Base-by-base conservation (phyloP, 78 protist species). In the Dictyostelium capitatum region DNA sequence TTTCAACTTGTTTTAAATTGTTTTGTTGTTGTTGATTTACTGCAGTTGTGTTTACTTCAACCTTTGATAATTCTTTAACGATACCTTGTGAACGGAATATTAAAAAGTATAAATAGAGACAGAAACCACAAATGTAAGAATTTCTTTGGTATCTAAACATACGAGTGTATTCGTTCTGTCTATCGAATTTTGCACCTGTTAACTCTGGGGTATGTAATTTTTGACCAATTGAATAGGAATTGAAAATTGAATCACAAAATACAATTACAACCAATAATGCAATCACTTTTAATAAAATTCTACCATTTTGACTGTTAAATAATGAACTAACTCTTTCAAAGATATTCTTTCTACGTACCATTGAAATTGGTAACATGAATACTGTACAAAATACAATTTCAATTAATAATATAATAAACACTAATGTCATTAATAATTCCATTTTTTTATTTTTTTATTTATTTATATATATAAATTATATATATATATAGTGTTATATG, bases 141-240 rank as follows among this genome's bases (percentile, higher is more conserved):
- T 87, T 87, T 59, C 92, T 56, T 50, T 87, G 92, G 25, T 59
- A 47, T 77, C 92, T 74, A 41, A 87, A 87, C 41, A 87, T 51
- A n/a, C 28, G 25, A 15, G 57, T 25, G 67, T 84, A 74, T 0
- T 28, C 25, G 23, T 11, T 20, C 37, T 25, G 53, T 48, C 53
- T 48, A 23, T 74, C 82, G n/a, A 65, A 30, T 65, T 65, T 65
- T 6, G 79, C 25, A 30, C 50, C 70, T 19, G 62, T 23, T 3
- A 75, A 25, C 25, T 48, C 81, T 32, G 57, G 48, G 12, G 47
- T 72, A 50, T 84, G 91, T 12, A 84, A 37, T 79, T 84, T 72
- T 12, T 56, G 73, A 62, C 74, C 73, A 59, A 15, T 53, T 12
- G 43, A 47, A 30, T 28, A 20, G 2, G 91, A 84, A 20, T 84